Conservation (phyloP, 768 basidiomycete species). For the Strobilomyces confusus region DNA sequence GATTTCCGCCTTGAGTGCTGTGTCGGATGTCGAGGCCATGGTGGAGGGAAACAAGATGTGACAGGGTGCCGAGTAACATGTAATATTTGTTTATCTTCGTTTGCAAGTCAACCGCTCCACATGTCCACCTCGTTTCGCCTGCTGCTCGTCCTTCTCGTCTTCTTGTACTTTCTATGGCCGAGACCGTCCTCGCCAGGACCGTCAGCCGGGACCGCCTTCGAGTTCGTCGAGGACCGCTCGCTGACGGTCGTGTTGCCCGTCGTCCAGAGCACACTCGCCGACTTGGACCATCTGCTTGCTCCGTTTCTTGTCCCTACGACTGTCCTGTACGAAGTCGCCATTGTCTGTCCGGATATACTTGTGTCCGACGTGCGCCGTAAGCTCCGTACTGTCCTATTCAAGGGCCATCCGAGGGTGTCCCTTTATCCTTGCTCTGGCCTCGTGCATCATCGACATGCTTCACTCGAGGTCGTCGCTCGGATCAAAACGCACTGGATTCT, state of each 20-base stretch:
- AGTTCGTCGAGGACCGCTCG: slow-evolving; percentile 26
- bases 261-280: slow-evolving; percentile 30
- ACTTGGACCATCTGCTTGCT: slow-evolving; percentile 33
- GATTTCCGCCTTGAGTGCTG: slow-evolving; percentile 64
- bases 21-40: slow-evolving; percentile 43
- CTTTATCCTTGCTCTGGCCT: slow-evolving; percentile 31
- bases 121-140: neutral
- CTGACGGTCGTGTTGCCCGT: slow-evolving; percentile 51
- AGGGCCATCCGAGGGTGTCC: slow-evolving; percentile 41
- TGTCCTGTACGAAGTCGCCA: slow-evolving; percentile 41
- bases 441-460: slow-evolving; percentile 20
- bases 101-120: slow-evolving; percentile 15
- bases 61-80: neutral
- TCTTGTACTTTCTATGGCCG: slow-evolving; percentile 13
- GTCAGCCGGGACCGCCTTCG: neutral
- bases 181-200: neutral
- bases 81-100: neutral
- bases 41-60: slow-evolving; percentile 14
- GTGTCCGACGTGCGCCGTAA: slow-evolving; percentile 32
- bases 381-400: slow-evolving; percentile 34
- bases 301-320: slow-evolving; percentile 36
- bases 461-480: slow-evolving; percentile 36
- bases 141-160: neutral
- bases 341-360: slow-evolving; percentile 42
- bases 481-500: slow-evolving; percentile 49